A percentile compares a stretch with the other conserved stretches of the same genome.
Evolutionary conservation across 345 rosid species (phyloP).

Genomic region (Eucalyptus camaldulensis): DNA sequence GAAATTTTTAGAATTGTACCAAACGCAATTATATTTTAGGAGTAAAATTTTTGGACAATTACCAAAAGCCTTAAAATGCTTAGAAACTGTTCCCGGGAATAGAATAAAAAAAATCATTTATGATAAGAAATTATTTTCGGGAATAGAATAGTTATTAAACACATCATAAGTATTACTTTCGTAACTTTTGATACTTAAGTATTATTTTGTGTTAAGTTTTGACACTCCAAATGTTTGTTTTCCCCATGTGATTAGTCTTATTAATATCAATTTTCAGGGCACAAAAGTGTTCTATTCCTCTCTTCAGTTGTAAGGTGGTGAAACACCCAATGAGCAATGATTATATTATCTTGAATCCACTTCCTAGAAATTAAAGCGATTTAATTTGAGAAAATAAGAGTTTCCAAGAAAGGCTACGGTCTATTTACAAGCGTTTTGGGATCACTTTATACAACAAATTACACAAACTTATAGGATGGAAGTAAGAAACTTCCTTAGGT

Average conservation of each 20-base stretch:
- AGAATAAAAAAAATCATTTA: too few species aligned
- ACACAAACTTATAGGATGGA: neutral
- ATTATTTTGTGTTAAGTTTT: accelerated
- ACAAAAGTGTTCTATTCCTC: neutral
- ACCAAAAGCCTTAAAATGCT: accelerated
- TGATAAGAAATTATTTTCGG: accelerated
- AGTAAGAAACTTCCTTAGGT: neutral
- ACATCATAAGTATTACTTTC: accelerated
- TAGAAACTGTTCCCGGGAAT: accelerated
- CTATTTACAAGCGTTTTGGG: neutral
- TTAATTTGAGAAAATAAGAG: neutral
- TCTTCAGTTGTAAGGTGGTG: too few species aligned
- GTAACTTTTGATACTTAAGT: accelerated
- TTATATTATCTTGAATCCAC: neutral
- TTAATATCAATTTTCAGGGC: neutral
- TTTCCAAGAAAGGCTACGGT: neutral
- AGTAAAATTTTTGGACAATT: accelerated
- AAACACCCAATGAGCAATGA: neutral
- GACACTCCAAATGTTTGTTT: accelerated
- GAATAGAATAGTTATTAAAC: accelerated
- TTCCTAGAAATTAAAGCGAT: neutral
- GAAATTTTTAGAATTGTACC: accelerated
- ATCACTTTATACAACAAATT: neutral
- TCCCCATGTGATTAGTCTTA: neutral
- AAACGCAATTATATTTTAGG: accelerated